Base-by-base conservation (phyloP, 768 basidiomycete genomes). In the Boletus eberwhitei region DNA sequence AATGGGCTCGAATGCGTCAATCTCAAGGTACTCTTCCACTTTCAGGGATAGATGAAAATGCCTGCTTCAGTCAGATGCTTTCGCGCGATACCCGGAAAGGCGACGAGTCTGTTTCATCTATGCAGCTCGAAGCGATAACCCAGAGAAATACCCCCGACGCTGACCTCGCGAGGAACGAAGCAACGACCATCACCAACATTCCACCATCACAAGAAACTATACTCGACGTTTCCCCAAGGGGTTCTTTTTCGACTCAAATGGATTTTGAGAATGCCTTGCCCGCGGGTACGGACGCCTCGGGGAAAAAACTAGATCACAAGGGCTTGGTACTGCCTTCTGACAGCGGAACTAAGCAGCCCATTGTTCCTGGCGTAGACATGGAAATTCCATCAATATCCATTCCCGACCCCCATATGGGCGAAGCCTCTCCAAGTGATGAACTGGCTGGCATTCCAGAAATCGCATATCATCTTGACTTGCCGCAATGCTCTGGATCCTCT, bases 1-100 rank as follows among this genome's bases (percentile, higher is more conserved):
- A 70, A 45, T 72, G 68, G 68, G 68, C 64, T 29, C 61, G 52
- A n/a, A 50, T 69, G 51, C 70, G 68, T 39, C 64, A 55, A 59
- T 70, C 55, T 4, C 68, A 66, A 48, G 68, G 68, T 38, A 8
- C 54, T 17, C 55, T 64, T 38, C 48, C 59, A n/a, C 50, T 59
- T 43, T 51, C 57, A 14, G 59, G 53, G 7, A 52, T 44, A 46
- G 39, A 50, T 48, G 50, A 29, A 35, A 56, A 55, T 7, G 19
- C 46, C 22, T 34, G 54, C 22, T 41, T 37, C 2, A 32, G 26
- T 19, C 55, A 49, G 22, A 21, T 35, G 19, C 26, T 3, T 46
- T 40, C 31, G 22, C 32, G 36, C 36, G 51, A 48, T 5, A 32
- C 48, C 38, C 43, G 19, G 29, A 45, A 52, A 49, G 47, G 32